Evolutionary conservation across 805 yeast species (phyloP).

Genomic region (Nakazawaea holstii): DNA sequence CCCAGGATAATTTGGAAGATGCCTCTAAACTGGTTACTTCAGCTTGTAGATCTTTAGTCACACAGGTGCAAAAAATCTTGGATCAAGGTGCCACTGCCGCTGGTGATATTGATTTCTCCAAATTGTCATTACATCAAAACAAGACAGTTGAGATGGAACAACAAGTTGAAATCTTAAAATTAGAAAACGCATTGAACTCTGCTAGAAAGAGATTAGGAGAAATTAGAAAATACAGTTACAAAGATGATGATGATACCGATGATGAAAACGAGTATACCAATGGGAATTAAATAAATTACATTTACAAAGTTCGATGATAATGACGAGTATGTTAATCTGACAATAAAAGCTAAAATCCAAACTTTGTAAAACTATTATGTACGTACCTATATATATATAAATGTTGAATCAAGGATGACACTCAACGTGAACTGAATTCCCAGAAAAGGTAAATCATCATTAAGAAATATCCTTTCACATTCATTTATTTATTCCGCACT

Average conservation of each 20-base stretch:
- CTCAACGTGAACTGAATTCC: too few species aligned
- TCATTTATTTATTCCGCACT: background rate
- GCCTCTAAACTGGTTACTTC: conserved; percentile 64
- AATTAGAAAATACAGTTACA: conserved; percentile 73
- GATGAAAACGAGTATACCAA: conserved; percentile 15
- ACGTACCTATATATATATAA: too few species aligned
- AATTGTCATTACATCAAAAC: conserved; percentile 70
- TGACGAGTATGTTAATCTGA: background rate
- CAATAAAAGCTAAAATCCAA: too few species aligned
- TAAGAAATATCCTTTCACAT: too few species aligned
- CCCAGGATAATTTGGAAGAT: conserved; percentile 67
- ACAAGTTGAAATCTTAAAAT: conserved; percentile 81
- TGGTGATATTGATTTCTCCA: conserved; percentile 57
- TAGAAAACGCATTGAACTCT: conserved; percentile 63
- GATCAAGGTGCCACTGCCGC: conserved; percentile 26
- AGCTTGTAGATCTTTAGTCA: conserved; percentile 73
- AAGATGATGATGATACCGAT: conserved; percentile 57
- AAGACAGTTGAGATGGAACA: conserved; percentile 88
- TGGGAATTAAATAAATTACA: background rate
- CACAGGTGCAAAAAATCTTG: conserved; percentile 57
- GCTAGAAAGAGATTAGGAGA: conserved; percentile 84
- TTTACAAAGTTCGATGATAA: background rate
- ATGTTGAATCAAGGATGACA: too few species aligned
- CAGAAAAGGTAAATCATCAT: too few species aligned
- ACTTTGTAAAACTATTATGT: too few species aligned